Percentiles rank a stretch among this genome's conserved stretches.
Conservation (phyloP, 805 yeast genomes). For the Saccharomycopsis synnaedendra region DNA sequence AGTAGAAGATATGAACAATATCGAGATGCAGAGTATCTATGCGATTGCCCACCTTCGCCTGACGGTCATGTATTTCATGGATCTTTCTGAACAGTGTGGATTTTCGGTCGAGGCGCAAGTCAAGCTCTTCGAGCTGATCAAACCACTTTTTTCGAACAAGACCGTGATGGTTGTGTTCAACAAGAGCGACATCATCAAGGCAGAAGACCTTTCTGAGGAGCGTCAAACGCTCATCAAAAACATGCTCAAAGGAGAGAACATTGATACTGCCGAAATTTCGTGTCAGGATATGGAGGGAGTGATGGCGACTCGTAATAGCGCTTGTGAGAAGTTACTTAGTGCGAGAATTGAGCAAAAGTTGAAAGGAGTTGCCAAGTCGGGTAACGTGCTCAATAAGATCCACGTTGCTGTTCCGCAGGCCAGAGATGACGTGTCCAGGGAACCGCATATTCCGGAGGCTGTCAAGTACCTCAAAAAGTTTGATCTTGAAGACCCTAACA, state of each 20-base stretch:
- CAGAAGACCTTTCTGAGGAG: constrained; percentile 72
- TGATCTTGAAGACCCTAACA: constrained; percentile 70
- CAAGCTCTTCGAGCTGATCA: constrained; percentile 90
- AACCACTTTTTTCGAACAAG: constrained; percentile 94
- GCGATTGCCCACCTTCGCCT: constrained; percentile 98
- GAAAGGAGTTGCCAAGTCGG: constrained; percentile 84
- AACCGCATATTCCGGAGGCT: constrained; percentile 74
- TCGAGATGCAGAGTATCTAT: constrained; percentile 98
- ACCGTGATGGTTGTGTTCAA: constrained; percentile 92
- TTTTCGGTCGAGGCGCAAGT: constrained; percentile 96
- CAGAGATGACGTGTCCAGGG: constrained; percentile 77
- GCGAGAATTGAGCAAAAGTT: constrained; percentile 94
- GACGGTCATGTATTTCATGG: constrained; percentile 95
- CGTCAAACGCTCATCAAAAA: constrained; percentile 62
- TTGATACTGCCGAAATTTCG: constrained; percentile 86
- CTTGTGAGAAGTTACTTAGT: constrained; percentile 92
- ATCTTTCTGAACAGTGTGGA: constrained; percentile 98
- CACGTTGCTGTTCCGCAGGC: constrained; percentile 86
- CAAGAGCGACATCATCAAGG: constrained; percentile 82
- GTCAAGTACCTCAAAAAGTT: constrained; percentile 51
- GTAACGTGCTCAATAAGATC: constrained; percentile 84
- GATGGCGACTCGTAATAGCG: constrained; percentile 91
- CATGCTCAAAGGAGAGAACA: constrained; percentile 58
- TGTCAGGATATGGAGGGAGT: constrained; percentile 92
- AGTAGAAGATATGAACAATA: constrained; percentile 98